These are phyloP conservation scores for Sugiyamaella castrensis DNA, from an alignment of 1,139 yeast genomes.

Conservation along the genomic window DNA sequence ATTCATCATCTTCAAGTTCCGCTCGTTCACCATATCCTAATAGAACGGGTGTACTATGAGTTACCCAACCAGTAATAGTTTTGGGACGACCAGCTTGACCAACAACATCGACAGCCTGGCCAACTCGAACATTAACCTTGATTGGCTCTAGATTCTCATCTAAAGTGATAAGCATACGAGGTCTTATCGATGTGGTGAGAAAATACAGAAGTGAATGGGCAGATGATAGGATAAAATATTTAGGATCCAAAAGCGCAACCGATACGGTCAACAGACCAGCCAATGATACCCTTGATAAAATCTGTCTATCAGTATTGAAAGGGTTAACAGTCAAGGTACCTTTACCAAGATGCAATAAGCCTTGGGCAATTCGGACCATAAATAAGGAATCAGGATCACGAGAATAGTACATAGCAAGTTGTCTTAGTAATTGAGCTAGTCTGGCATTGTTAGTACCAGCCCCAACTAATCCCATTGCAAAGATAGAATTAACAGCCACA, in stretches of 20 bases:
- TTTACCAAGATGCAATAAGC: slow-evolving; percentile 91
- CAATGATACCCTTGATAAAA: slow-evolving; percentile 81
- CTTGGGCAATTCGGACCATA: slow-evolving; percentile 93
- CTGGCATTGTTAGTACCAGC: slow-evolving; percentile 99
- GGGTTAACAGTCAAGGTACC: slow-evolving; percentile 90
- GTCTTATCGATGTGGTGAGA: slow-evolving; percentile 85
- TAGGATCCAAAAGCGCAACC: slow-evolving; percentile 83
- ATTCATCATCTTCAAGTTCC: slow-evolving; percentile 93
- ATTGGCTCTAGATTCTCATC: slow-evolving; percentile 86
- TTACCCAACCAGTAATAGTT: slow-evolving; percentile 99
- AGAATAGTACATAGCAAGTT: slow-evolving; percentile 87
- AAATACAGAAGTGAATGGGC: slow-evolving; percentile 81
- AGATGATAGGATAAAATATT: slow-evolving; percentile 57
- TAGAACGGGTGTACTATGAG: slow-evolving; percentile 95
- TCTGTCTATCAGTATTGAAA: slow-evolving; percentile 84
- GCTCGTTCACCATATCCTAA: slow-evolving; percentile 95
- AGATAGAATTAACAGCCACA: slow-evolving; percentile 92
- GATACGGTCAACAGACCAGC: slow-evolving; percentile 87
- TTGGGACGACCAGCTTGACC: slow-evolving; percentile 99
- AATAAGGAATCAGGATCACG: slow-evolving; percentile 89
- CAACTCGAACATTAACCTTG: slow-evolving; percentile 95
- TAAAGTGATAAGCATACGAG: slow-evolving; percentile 89
- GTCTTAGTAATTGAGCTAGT: slow-evolving; percentile 91
- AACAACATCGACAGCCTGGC: slow-evolving; percentile 97
- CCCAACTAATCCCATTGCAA: slow-evolving; percentile 97